These are phyloP conservation scores for Globisporangium acanthophoron DNA, from an alignment of 352 stramenopile species.

Conservation along the genomic window DNA sequence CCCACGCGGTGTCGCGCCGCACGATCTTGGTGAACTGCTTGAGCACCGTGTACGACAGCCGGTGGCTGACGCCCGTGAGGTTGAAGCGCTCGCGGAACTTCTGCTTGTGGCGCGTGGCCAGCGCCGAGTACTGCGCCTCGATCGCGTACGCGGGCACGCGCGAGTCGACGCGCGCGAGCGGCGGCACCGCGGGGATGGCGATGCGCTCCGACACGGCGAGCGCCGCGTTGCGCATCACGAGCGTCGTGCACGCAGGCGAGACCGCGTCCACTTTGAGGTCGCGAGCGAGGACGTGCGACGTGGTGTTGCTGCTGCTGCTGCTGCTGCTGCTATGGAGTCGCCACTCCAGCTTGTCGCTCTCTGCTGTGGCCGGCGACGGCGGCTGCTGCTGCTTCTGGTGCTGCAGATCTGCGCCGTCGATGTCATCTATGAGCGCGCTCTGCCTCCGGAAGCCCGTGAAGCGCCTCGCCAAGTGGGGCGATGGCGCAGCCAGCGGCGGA, in stretches of 20 bases:
- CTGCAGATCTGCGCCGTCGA: not conserved
- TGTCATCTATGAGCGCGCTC: slow-evolving; percentile 1
- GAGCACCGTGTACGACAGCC: slow-evolving; percentile 54
- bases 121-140: slow-evolving; percentile 48
- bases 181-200: slow-evolving; percentile 34
- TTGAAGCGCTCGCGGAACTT: slow-evolving; percentile 60
- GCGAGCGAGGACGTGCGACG: not conserved
- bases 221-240: slow-evolving; percentile 57
- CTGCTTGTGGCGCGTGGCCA: slow-evolving; percentile 34
- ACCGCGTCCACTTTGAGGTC: slow-evolving; percentile 9
- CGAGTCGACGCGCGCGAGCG: slow-evolving; percentile 26
- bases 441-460: slow-evolving; percentile 24
- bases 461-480: slow-evolving; percentile 17
- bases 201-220: slow-evolving; percentile 43
- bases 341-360: slow-evolving; percentile 4
- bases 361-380: not conserved
- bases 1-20: slow-evolving; percentile 48
- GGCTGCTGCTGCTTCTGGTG: not conserved
- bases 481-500: not conserved
- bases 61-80: slow-evolving; percentile 50
- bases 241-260: slow-evolving; percentile 33
- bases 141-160: slow-evolving; percentile 44
- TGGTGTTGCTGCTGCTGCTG: slow-evolving; percentile 1
- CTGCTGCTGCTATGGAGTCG: slow-evolving; percentile 3
- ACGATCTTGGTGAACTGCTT: slow-evolving; percentile 64